A percentile compares a stretch with the other conserved stretches of the same genome.
phyloP scores from a whole-genome alignment of 306 rosid genomes.

The cucumber (Cucumis sativus) region Cucumber_9930_V3 NC_026661.2:2197001-2197500 shows the following conservation, averaged over 20 bases:
- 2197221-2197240: slow-evolving; percentile 9
- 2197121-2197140: slow-evolving; percentile 69
- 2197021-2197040: slow-evolving; percentile 61
- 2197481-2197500: slow-evolving; percentile 38
- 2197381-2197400: slow-evolving; percentile 99
- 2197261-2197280: not conserved
- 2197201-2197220: slow-evolving; percentile 88
- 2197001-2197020: slow-evolving; percentile 45
- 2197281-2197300: slow-evolving; percentile 23
- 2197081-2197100: slow-evolving; percentile 90
- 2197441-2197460: slow-evolving; percentile 95
- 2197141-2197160: slow-evolving; percentile 74
- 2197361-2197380: slow-evolving; percentile 78
- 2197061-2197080: slow-evolving; percentile 75
- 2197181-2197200: slow-evolving; percentile 89
- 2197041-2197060: slow-evolving; percentile 90
- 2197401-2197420: slow-evolving; percentile 96
- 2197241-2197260: not conserved
- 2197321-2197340: slow-evolving; percentile 96
- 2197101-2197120: slow-evolving; percentile 77
- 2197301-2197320: slow-evolving; percentile 81
- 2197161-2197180: slow-evolving; percentile 64
- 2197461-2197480: slow-evolving; percentile 90
- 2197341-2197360: slow-evolving; percentile 98
- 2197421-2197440: slow-evolving; percentile 99